These are phyloP conservation scores for Prunus mongolica DNA, from an alignment of 306 rosid genomes.

Conservation along the genomic window DNA sequence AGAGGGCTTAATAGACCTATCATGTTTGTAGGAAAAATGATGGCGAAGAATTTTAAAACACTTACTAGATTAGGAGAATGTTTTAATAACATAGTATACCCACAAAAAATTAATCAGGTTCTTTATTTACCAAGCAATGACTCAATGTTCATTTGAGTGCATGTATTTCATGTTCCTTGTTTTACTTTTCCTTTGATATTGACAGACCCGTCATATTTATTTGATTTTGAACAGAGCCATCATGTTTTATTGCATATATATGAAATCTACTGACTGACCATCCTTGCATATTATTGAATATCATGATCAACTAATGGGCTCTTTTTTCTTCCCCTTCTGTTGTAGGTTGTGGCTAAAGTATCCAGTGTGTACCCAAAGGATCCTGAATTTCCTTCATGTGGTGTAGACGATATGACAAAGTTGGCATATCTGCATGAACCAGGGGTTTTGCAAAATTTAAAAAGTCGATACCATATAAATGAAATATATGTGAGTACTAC, in stretches of 20 bases:
- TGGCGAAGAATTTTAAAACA: neutral
- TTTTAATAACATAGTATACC: neutral
- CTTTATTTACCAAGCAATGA: neutral
- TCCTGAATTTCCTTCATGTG: slow-evolving; percentile 84
- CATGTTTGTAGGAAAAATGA: neutral
- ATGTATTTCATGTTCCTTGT: neutral
- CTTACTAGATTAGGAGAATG: neutral
- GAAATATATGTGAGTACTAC: slow-evolving; percentile 80
- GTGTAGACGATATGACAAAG: slow-evolving; percentile 95
- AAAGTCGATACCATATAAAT: slow-evolving; percentile 49
- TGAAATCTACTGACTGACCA: neutral
- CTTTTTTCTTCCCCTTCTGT: neutral
- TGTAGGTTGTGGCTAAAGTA: slow-evolving; percentile 62
- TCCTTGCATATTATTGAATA: neutral
- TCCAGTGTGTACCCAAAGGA: slow-evolving; percentile 68
- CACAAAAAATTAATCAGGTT: neutral
- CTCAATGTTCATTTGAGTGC: neutral
- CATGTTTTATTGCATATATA: neutral
- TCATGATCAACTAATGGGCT: neutral
- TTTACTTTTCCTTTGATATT: neutral
- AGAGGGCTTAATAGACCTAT: neutral
- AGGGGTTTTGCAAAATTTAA: slow-evolving; percentile 82
- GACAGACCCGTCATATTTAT: neutral
- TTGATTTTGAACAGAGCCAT: neutral
- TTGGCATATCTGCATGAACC: slow-evolving; percentile 97